Percentiles rank a stretch among this genome's conserved stretches.
These are phyloP conservation scores for Diaporthe sp. DNA, from an alignment of 2,329 filamentous ascomycete species.

Conservation along the genomic window DNA sequence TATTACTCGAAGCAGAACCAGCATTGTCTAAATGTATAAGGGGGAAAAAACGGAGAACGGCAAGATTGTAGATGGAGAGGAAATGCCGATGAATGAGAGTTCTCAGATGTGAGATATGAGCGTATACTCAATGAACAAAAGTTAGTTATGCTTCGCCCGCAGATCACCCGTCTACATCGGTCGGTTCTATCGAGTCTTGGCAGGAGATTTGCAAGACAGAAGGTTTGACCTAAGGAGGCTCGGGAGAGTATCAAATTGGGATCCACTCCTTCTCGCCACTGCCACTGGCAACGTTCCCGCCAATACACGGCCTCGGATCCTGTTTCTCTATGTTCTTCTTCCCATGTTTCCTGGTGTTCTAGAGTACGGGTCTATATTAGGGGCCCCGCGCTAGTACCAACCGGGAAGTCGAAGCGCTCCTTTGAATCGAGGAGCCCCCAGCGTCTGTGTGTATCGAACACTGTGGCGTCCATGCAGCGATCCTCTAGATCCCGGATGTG, in stretches of 20 bases:
- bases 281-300: constrained; percentile 6
- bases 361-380: constrained; percentile 24
- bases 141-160: background rate
- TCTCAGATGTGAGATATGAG: constrained; percentile 8
- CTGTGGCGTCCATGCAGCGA: constrained; percentile 23
- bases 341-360: constrained; percentile 23
- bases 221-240: constrained; percentile 30
- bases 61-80: background rate
- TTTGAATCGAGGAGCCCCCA: constrained; percentile 27
- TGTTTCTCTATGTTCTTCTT: background rate
- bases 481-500: background rate
- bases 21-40: constrained; percentile 20
- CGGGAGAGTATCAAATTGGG: constrained; percentile 30
- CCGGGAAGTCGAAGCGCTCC: constrained; percentile 16
- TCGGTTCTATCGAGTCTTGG: constrained; percentile 4
- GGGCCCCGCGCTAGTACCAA: background rate
- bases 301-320: constrained; percentile 21
- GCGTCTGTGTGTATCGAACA: constrained; percentile 30
- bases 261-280: constrained; percentile 31
- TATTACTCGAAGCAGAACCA: constrained; percentile 21
- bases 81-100: background rate
- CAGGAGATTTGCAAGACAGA: constrained; percentile 29
- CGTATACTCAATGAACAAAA: background rate
- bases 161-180: background rate
- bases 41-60: background rate